Evolutionary conservation across 306 rosid genomes (phyloP), one percentile per base, ranked within the genome.

Genomic region (Senna siamea): DNA sequence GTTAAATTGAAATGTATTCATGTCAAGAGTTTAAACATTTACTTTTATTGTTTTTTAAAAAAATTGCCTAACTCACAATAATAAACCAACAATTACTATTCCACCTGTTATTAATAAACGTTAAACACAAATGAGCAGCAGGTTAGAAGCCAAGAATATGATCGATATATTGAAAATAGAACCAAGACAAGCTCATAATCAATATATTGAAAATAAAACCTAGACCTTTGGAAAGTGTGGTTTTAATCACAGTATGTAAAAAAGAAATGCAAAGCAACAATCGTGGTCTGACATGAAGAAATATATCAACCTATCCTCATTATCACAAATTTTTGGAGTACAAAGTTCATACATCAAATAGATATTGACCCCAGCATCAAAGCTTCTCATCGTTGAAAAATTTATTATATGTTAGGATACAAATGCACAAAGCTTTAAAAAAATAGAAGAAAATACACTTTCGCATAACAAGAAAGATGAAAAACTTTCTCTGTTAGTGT

Each of bases 391-490:
- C 15, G 52, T 38, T 10, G 28, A 41, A 64, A 62, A 53, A 78
- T 15, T 47, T 43, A 30, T 67, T 58, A 58, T 57, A 68, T 57
- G 32, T n/a, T n/a, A n/a, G 50, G 66, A 38, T 34, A 38, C 58
- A 74, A 69, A 80, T 74, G 54, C 76, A 74, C 83, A 60, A 74
- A 38, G 75, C 52, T 60, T 43, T 43, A 2, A 11, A 37, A 43
- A 43, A 43, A 2, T 10, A 15, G 12, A 43, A 5, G 15, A 43
- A 35, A 60, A 28, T 43, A 73, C 41, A 34, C 72, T 41, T 74
- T 52, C 41, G 79, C 41, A 73, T 50, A 66, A 73, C 59, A 77
- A 77, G 75, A 68, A 51, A 17, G 67, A 74, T n/a, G n/a, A n/a
- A n/a, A n/a, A n/a, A n/a, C n/a, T 59, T 60, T 56, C 66, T 17